Evolutionary conservation across 768 basidiomycete genomes (phyloP).

Genomic region (Tremella mesenterica): DNA sequence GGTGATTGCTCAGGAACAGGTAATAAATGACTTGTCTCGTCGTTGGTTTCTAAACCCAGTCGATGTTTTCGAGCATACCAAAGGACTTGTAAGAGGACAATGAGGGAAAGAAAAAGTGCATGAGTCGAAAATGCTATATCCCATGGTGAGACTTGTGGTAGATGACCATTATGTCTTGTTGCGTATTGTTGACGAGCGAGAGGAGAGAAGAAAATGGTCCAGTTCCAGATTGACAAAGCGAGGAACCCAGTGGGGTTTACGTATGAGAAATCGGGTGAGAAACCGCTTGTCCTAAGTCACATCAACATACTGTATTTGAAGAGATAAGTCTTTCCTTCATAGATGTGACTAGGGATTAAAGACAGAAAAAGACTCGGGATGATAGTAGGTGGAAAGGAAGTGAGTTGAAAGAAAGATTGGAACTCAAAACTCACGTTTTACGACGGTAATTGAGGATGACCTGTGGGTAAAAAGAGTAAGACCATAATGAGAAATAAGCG

Average conservation of each 20-base stretch:
- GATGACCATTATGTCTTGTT: constrained; percentile 43
- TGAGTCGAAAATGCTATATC: constrained; percentile 48
- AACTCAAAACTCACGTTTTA: constrained; percentile 28
- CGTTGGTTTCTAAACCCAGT: neutral
- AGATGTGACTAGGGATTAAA: neutral
- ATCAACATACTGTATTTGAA: neutral
- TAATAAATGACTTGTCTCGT: constrained; percentile 5
- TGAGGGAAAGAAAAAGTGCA: constrained; percentile 37
- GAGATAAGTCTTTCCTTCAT: neutral
- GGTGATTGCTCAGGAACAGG: neutral
- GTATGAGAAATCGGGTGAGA: constrained; percentile 45
- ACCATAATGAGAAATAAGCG: constrained; percentile 43
- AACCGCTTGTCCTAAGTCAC: constrained; percentile 36
- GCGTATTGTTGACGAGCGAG: constrained; percentile 43
- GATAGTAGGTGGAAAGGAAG: too few relatives aligned
- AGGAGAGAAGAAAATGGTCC: constrained; percentile 37
- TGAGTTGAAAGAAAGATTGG: too few relatives aligned
- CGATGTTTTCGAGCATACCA: constrained; percentile 28
- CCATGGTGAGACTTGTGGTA: constrained; percentile 41
- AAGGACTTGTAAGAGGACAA: constrained; percentile 42
- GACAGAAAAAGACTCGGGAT: neutral
- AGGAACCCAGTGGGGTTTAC: constrained; percentile 47
- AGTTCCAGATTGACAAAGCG: constrained; percentile 42
- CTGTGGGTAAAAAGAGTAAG: constrained; percentile 46
- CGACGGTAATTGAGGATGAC: constrained; percentile 44